These are phyloP conservation scores for Zizania palustris DNA, from an alignment of 202 grass and related monocot species.

Conservation along the genomic window DNA sequence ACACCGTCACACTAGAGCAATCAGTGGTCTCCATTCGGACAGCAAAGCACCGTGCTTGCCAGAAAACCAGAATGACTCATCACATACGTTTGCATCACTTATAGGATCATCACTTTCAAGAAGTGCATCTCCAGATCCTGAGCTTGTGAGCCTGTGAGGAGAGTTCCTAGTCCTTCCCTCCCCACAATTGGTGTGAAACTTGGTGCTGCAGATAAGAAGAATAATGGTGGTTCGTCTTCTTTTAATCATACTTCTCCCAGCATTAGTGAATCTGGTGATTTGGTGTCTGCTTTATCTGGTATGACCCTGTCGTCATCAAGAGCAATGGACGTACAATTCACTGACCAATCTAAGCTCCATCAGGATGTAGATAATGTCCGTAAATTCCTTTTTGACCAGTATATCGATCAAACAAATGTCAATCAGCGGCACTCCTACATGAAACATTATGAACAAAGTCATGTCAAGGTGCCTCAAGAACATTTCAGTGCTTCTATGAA, in stretches of 20 bases:
- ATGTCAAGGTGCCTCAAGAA: conserved; percentile 43
- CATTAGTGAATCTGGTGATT: conserved; percentile 59
- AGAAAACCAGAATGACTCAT: conserved; percentile 48
- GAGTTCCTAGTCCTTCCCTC: conserved; percentile 58
- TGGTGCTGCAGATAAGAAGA: conserved; percentile 58
- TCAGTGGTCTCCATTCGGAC: conserved; percentile 40
- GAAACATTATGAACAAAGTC: conserved; percentile 48
- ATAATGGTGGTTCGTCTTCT: conserved; percentile 59
- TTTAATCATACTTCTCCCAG: conserved; percentile 52
- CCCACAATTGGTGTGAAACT: conserved; percentile 77
- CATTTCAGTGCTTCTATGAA: conserved; percentile 49
- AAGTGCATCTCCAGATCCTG: conserved; percentile 66
- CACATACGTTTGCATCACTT: conserved; percentile 60
- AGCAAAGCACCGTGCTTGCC: conserved; percentile 35
- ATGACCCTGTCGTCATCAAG: conserved; percentile 62
- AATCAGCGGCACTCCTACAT: conserved; percentile 53
- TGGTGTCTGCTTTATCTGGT: conserved; percentile 71
- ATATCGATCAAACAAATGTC: conserved; percentile 49
- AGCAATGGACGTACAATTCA: conserved; percentile 48
- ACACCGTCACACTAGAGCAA: conserved; percentile 38
- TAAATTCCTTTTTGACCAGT: conserved; percentile 52
- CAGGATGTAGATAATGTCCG: conserved; percentile 61
- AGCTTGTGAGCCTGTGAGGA: conserved; percentile 55
- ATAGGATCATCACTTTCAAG: conserved; percentile 69
- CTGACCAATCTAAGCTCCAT: conserved; percentile 58